Base-by-base conservation (phyloP, 257 asterid genomes). In the Haberlea rhodopensis region DNA sequence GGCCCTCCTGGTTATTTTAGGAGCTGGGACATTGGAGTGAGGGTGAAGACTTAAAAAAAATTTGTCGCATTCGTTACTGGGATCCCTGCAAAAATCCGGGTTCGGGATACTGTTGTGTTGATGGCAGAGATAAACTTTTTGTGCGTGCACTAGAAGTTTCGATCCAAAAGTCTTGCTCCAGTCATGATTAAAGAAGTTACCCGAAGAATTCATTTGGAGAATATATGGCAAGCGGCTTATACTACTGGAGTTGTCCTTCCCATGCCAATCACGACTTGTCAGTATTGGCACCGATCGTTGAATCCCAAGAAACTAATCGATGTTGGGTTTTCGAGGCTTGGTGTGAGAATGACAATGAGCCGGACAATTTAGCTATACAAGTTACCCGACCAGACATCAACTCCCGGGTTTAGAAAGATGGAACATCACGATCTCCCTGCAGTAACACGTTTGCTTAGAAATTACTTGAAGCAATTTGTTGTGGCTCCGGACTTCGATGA, bases 161-260 rank as follows among this genome's bases (percentile, higher is more conserved):
- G 96, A 45, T 87, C 95, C 1, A 89, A 89, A 75, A 87, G 96
- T 57, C 96, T 89, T 37, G 96, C 96, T 31, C 96, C 96, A 0
- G 94, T 89, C 53, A 79, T 89, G 95, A 89, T 89, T 55, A 89
- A 87, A 72, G 96, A 89, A 73, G 95, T 89, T 53, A 89, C 96
- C 0, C 69, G 96, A 55, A 81, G 95, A 72, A 86, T 87, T 71
- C 90, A 84, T 73, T 34, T 87, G 85, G 96, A 89, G 82, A 87
- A 87, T 63, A 77, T 89, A 53, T 89, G 94, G 96, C 96, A 89
- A 55, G 96, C 94, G n/a, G n/a, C n/a, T n/a, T n/a, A n/a, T n/a
- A n/a, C n/a, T n/a, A n/a, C n/a, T n/a, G n/a, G n/a, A n/a, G n/a
- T n/a, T n/a, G n/a, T n/a, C n/a, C n/a, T n/a, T n/a, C n/a, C n/a